Evolutionary conservation across 441 rosid species (phyloP).

Genomic region (Jatropha multifida): DNA sequence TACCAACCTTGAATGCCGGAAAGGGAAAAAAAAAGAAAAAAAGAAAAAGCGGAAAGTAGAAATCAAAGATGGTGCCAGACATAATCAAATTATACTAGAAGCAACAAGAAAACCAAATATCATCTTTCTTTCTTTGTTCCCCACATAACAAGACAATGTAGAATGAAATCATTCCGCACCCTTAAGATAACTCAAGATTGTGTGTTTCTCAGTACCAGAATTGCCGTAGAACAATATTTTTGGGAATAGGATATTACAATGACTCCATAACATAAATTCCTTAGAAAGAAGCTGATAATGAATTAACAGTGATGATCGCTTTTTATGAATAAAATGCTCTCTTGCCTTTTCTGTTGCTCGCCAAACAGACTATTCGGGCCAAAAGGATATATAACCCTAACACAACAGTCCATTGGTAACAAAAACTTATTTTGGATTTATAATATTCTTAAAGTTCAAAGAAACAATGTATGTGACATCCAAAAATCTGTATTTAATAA

Average conservation of each 20-base stretch:
- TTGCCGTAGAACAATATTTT: not conserved
- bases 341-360: not conserved
- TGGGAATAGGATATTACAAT: not conserved
- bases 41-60: not conserved
- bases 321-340: not conserved
- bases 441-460: not conserved
- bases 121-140: not conserved
- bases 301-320: no score
- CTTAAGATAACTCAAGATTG: no score
- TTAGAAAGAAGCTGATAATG: not conserved
- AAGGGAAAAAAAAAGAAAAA: not conserved
- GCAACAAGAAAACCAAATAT: not conserved
- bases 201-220: no score
- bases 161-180: not conserved
- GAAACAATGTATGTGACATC: not conserved
- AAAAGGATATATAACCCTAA: not conserved
- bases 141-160: not conserved
- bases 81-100: not conserved
- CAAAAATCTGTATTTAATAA: not conserved
- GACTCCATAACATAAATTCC: not conserved
- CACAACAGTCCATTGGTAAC: not conserved
- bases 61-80: not conserved
- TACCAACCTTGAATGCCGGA: slow-evolving; percentile 10
- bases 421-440: no score
- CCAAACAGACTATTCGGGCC: not conserved